Conservation (phyloP, 2,329 filamentous ascomycete genomes). For the Botryotinia convoluta region DNA sequence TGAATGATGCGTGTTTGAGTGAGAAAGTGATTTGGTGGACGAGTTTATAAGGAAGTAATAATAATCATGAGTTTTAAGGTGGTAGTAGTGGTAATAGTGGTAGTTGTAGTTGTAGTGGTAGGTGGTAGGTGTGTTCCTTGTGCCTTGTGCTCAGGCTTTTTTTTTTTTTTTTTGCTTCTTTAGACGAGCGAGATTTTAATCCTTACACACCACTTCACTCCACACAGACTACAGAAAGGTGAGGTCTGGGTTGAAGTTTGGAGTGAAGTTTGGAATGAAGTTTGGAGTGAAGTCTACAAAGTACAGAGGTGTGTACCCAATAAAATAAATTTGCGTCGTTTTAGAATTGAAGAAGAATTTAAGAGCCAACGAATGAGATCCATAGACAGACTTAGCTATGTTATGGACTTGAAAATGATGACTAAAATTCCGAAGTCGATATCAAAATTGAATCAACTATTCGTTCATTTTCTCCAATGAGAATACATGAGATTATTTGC, state of each 20-base stretch:
- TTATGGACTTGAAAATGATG: not conserved
- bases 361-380: not conserved
- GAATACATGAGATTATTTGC: not conserved
- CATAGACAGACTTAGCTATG: no score
- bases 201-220: not conserved
- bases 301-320: not conserved
- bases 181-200: not conserved
- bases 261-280: not conserved
- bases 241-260: not conserved
- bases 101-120: not conserved
- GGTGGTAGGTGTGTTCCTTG: not conserved
- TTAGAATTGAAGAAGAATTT: not conserved
- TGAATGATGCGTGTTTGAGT: conserved; percentile 1
- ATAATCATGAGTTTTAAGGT: not conserved
- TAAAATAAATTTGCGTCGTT: not conserved
- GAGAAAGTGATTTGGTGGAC: not conserved
- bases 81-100: not conserved
- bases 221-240: not conserved
- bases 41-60: not conserved
- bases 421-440: not conserved
- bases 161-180: not conserved
- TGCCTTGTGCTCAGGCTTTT: conserved; percentile 8
- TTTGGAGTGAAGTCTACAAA: not conserved
- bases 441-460: not conserved
- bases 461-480: no score